Base-by-base conservation (phyloP, 441 rosid genomes). In the Iberis amara region DNA sequence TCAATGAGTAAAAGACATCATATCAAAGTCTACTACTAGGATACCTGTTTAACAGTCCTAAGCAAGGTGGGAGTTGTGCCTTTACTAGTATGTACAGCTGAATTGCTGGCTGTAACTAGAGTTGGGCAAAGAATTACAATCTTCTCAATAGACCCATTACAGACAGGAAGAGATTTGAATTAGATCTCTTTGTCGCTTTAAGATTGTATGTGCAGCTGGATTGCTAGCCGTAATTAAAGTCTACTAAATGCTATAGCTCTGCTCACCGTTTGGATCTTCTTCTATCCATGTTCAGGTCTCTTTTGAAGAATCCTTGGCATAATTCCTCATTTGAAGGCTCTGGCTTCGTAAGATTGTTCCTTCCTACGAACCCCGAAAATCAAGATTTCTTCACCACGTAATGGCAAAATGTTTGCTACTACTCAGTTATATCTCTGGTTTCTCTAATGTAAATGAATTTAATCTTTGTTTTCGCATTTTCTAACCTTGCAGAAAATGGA, bases 221-320 rank as follows among this genome's bases (percentile, higher is more conserved):
- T 59, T 35, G 11, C 39, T 41, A 6, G 11, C 43, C 59, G 51
- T 39, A 39, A 15, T 66, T 47, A 40, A 54, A 52, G 47, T 54
- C 52, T 47, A 66, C 40, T 8, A 35, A 6, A 55, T 6, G 50
- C 27, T 53, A 33, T n/a, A 55, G 18, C 35, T 42, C 44, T 61
- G 24, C 52, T 42, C 32, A 31, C 28, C 14, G 44, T 65, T 55
- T 57, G 30, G 7, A 49, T 44, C 10, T 45, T 72, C 38, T 55
- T 59, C 23, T 58, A 52, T 23, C 27, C 47, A 59, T 41, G 64
- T 69, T 75, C 83, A 94, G 99, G 73, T 70, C 81, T 62, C 79
- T 83, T 54, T 71, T 89, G 82, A 96, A 89, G 68, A 94, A 89
- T 73, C 99, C 99, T 30, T 94, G 97, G 97, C 96, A 94, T 73